phyloP scores from a whole-genome alignment of 495 filamentous ascomycete genomes.

The Aspergillus indologenus region DNA sequence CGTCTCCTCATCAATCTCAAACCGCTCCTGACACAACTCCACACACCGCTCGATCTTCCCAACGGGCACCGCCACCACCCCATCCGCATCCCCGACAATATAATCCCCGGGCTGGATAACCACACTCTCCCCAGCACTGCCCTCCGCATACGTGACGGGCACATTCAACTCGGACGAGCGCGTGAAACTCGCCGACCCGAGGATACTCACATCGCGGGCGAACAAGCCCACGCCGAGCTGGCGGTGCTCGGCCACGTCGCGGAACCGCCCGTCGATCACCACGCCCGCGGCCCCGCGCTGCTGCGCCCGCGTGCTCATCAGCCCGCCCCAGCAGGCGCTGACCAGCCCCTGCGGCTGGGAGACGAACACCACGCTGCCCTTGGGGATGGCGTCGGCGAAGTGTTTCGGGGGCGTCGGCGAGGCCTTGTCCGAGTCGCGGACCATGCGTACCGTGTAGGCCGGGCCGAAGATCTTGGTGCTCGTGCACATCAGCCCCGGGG shows the following conservation, averaged over 20 bases:
- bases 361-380: constrained; percentile 53
- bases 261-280: constrained; percentile 57
- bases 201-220: constrained; percentile 47
- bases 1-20: constrained; percentile 28
- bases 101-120: constrained; percentile 55
- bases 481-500: constrained; percentile 48
- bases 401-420: constrained; percentile 16
- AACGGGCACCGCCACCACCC: constrained; percentile 42
- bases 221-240: constrained; percentile 50
- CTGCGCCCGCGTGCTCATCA: constrained; percentile 56
- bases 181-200: constrained; percentile 24
- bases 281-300: constrained; percentile 36
- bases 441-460: constrained; percentile 52
- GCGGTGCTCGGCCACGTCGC: constrained; percentile 58
- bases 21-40: constrained; percentile 24
- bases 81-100: constrained; percentile 54
- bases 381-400: constrained; percentile 47
- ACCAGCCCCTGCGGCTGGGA: constrained; percentile 49
- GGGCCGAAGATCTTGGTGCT: constrained; percentile 54
- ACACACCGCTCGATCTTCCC: constrained; percentile 20
- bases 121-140: constrained; percentile 37
- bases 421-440: constrained; percentile 17
- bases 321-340: constrained; percentile 58
- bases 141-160: constrained; percentile 32
- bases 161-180: constrained; percentile 29